Evolutionary conservation across 1,139 yeast species (phyloP), one percentile per base, ranked within the genome.

Genomic region (Blastobotrys ciferrii): DNA sequence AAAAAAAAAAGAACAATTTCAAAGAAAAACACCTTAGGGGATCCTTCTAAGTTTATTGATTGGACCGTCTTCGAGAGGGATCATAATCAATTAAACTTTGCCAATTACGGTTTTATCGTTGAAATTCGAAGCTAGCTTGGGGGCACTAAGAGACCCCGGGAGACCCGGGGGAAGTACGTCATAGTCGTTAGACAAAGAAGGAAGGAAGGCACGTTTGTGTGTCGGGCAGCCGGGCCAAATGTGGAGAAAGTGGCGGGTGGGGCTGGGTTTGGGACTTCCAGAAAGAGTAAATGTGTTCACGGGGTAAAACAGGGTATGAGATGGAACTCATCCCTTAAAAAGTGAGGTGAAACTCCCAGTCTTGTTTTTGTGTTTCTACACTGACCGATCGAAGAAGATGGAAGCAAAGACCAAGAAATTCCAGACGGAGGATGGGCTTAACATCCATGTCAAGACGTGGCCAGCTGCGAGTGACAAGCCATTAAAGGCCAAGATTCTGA

Each of bases 401-500:
- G 28, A 23, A 23, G 40, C 40, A 7, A 36, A 19, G n/a, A 36
- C 40, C 3, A 36, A 14, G 28, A 36, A 36, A 13, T 36, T 36
- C 40, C 18, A 18, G 40, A 36, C 40, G 9, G 44, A 41, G 11
- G 60, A 58, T 25, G 61, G 60, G 11, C 33, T 57, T 11, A 47
- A 53, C 39, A 32, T 59, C 41, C 52, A 47, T 41, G 55, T 56
- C 14, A 50, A 54, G 48, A 55, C 55, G 17, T 57, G 52, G 60
- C 42, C 33, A 23, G 52, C 50, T 14, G 46, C 58, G 9, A 60
- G 66, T 32, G 65, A 63, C 9, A 64, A 60, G 5, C 60, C 58
- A 2, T 69, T 72, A 58, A 74, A 73, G 53, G 91, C 86, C 2
- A 75, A 82, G 52, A 63, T 87, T 5, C 53, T 88, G 3, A 76